Conservation (phyloP, 768 basidiomycete species). For the Panaeolus papilionaceus region DNA sequence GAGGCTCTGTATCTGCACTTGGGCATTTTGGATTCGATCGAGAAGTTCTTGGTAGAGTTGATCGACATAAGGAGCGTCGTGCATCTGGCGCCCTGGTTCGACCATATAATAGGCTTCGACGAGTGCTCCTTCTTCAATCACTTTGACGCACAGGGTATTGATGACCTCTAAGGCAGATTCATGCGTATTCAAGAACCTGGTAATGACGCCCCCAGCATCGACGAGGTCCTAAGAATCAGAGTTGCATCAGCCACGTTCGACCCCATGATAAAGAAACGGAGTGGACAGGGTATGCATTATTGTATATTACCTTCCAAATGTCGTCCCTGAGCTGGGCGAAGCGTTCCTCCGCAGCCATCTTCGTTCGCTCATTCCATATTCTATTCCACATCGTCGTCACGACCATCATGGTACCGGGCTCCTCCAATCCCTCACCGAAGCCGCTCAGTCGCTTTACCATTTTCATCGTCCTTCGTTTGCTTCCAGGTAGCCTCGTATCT, state of each 20-base stretch:
- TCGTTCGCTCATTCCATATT: background rate
- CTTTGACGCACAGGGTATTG: background rate
- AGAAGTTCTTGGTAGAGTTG: constrained; percentile 4
- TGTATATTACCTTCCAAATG: background rate
- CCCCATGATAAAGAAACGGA: no score
- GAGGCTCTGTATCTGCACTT: background rate
- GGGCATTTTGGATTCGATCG: background rate
- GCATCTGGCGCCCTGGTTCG: background rate
- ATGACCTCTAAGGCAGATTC: background rate
- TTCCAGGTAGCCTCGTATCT: background rate
- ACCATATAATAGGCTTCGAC: constrained; percentile 1
- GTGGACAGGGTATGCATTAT: no score
- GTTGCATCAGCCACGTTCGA: no score
- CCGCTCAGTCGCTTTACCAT: background rate
- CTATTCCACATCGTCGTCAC: constrained; percentile 7
- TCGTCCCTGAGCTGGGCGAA: constrained; percentile 1
- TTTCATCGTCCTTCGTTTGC: background rate
- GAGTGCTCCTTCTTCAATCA: background rate
- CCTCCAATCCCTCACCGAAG: background rate
- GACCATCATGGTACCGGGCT: constrained; percentile 2
- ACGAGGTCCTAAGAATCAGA: background rate
- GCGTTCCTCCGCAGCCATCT: background rate
- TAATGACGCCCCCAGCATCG: background rate
- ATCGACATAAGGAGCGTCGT: background rate
- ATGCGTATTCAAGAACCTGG: background rate